phyloP scores from a whole-genome alignment of 1,284 basidiomycete genomes.

The Ceratobasidium sp. region DNA sequence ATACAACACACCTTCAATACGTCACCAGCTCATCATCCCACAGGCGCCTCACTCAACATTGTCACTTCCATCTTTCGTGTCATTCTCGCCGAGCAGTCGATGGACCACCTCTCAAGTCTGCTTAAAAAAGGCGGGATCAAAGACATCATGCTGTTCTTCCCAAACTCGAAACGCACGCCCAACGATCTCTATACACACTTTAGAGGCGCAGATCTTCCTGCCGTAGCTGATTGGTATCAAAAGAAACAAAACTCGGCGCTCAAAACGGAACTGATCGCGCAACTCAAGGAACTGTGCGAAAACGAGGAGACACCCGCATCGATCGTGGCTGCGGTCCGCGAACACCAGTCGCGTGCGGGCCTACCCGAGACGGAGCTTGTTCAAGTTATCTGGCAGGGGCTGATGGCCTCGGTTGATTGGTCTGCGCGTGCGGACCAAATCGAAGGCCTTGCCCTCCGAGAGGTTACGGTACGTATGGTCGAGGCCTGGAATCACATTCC shows the following conservation, averaged over 20 bases:
- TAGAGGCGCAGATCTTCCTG: constrained; percentile 74
- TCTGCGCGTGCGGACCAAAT: constrained; percentile 87
- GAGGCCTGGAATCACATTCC: neutral
- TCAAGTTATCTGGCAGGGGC: constrained; percentile 88
- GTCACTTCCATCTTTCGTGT: constrained; percentile 81
- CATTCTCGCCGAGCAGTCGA: constrained; percentile 78
- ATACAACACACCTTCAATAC: constrained; percentile 41
- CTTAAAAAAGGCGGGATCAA: constrained; percentile 86
- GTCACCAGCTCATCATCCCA: neutral
- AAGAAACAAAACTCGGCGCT: constrained; percentile 81
- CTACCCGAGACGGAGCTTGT: constrained; percentile 85
- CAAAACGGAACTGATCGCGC: constrained; percentile 69
- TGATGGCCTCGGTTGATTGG: constrained; percentile 88
- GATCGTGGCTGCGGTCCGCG: constrained; percentile 78
- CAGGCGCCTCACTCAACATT: constrained; percentile 79
- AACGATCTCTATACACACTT: constrained; percentile 85
- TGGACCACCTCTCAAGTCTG: constrained; percentile 81
- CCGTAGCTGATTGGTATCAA: constrained; percentile 89
- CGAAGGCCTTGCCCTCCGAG: constrained; percentile 80
- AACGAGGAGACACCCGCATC: constrained; percentile 68
- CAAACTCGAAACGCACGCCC: constrained; percentile 75
- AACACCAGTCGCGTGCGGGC: constrained; percentile 48
- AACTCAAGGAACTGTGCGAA: constrained; percentile 64
- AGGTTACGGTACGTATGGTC: constrained; percentile 49
- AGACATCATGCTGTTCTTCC: constrained; percentile 88